These are phyloP conservation scores for Kodamaea nitidulidarum DNA, from an alignment of 805 yeast genomes.

Conservation along the genomic window DNA sequence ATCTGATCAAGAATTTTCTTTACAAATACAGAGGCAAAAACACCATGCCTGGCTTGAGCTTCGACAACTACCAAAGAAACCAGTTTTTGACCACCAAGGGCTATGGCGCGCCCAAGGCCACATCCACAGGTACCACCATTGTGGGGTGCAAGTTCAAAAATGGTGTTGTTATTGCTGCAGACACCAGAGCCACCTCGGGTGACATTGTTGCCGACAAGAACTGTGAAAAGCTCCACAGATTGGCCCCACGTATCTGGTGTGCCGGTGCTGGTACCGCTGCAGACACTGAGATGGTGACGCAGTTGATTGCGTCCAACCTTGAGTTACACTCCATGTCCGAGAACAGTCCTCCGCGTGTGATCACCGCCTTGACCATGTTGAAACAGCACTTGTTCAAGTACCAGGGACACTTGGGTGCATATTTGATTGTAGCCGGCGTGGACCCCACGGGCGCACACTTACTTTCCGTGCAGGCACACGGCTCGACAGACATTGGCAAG, in stretches of 20 bases:
- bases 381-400: constrained; percentile 95
- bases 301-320: constrained; percentile 81
- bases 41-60: constrained; percentile 82
- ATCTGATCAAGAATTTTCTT: background rate
- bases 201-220: constrained; percentile 96
- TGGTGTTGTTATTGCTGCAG: constrained; percentile 98
- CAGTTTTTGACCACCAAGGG: constrained; percentile 68
- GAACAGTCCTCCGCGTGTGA: constrained; percentile 86
- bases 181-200: constrained; percentile 97
- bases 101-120: constrained; percentile 75
- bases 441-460: constrained; percentile 96
- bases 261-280: constrained; percentile 99
- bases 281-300: constrained; percentile 97
- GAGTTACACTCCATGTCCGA: constrained; percentile 86
- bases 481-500: constrained; percentile 93
- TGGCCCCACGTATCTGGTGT: constrained; percentile 94
- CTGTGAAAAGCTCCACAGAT: constrained; percentile 89
- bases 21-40: constrained; percentile 7
- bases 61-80: constrained; percentile 92
- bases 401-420: constrained; percentile 97
- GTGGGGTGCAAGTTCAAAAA: constrained; percentile 91
- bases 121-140: constrained; percentile 98
- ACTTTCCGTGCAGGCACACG: constrained; percentile 94
- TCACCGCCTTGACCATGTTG: constrained; percentile 85
- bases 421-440: constrained; percentile 94